These are phyloP conservation scores for Yarrowia deformans DNA, from an alignment of 805 yeast species.

Conservation along the genomic window DNA sequence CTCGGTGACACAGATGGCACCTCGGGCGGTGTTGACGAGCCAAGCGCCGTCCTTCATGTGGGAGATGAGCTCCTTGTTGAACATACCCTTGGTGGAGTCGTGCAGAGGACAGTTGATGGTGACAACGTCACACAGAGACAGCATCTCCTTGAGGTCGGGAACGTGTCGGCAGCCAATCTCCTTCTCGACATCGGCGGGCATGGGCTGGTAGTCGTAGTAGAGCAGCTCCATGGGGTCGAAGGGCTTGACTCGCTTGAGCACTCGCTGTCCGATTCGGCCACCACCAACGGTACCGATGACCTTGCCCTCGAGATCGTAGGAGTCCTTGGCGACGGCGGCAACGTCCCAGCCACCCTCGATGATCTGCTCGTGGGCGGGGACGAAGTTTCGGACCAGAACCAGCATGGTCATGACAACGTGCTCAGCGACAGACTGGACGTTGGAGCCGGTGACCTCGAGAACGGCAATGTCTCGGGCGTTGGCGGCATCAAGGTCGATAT, in stretches of 20 bases:
- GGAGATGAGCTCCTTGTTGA: slow-evolving; percentile 30
- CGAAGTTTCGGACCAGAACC: slow-evolving; percentile 60
- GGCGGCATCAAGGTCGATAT: slow-evolving; percentile 56
- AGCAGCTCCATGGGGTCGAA: slow-evolving; percentile 60
- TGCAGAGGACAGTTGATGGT: slow-evolving; percentile 37
- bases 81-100: slow-evolving; percentile 37
- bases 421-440: slow-evolving; percentile 64
- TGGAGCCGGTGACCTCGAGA: slow-evolving; percentile 63
- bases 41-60: slow-evolving; percentile 61
- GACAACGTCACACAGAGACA: slow-evolving; percentile 20
- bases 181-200: slow-evolving; percentile 53
- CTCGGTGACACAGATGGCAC: slow-evolving; percentile 64
- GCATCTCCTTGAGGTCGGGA: slow-evolving; percentile 46
- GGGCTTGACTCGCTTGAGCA: slow-evolving; percentile 59
- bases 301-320: slow-evolving; percentile 53
- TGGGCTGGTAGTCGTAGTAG: slow-evolving; percentile 61
- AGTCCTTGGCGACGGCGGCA: slow-evolving; percentile 57
- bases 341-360: slow-evolving; percentile 59
- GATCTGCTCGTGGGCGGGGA: slow-evolving; percentile 54
- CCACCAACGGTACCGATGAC: slow-evolving; percentile 66
- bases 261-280: slow-evolving; percentile 69
- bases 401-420: slow-evolving; percentile 60
- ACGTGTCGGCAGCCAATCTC: slow-evolving; percentile 59
- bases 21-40: slow-evolving; percentile 68
- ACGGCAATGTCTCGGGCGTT: slow-evolving; percentile 55